These are phyloP conservation scores for Fraxinus angustifolia DNA, from an alignment of 305 asterid genomes.

Conservation along the genomic window DNA sequence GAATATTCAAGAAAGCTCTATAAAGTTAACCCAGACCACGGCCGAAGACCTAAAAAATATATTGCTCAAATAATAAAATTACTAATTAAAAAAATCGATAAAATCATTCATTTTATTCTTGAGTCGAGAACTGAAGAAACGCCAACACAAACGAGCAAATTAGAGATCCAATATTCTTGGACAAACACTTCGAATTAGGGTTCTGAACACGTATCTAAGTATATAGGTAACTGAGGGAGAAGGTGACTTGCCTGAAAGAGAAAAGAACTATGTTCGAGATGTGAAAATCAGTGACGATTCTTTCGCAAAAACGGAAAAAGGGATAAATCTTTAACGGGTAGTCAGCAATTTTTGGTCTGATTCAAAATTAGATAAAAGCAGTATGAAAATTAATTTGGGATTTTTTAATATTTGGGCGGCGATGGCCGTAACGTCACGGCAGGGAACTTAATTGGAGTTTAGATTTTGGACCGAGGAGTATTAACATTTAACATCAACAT, in stretches of 20 bases:
- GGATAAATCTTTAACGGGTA: background rate
- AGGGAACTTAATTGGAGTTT: background rate
- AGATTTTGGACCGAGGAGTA: background rate
- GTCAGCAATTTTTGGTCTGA: conserved; percentile 8
- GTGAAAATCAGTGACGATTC: background rate
- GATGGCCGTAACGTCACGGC: background rate
- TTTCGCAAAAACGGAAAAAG: background rate
- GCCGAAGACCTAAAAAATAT: background rate
- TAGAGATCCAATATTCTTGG: conserved; percentile 9
- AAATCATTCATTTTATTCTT: conserved; percentile 3
- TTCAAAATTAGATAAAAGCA: conserved; percentile 5
- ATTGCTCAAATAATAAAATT: background rate
- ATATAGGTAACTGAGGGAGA: background rate
- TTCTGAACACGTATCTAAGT: conserved; percentile 1
- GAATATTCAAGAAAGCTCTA: background rate
- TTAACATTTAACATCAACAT: too few species aligned
- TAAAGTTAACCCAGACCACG: background rate
- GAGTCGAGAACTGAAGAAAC: background rate
- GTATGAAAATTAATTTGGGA: background rate
- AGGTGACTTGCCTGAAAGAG: conserved; percentile 26
- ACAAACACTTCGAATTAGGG: conserved; percentile 18
- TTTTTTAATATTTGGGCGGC: background rate
- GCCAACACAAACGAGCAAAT: background rate
- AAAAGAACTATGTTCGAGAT: conserved; percentile 2
- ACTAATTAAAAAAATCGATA: background rate